Conservation (phyloP, 345 rosid genomes). For the Angophora floribunda region DNA sequence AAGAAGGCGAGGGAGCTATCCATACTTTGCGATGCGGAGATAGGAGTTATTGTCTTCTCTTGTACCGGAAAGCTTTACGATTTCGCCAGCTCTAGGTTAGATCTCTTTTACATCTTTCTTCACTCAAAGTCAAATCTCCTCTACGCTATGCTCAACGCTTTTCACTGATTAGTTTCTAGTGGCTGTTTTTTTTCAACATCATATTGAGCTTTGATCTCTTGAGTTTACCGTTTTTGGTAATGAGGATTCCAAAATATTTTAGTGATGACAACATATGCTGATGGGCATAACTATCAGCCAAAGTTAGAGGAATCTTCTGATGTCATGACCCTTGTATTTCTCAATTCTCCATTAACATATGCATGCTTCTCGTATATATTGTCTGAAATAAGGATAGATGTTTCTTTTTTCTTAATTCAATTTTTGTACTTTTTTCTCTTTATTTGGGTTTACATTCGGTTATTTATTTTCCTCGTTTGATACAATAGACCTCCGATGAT, state of each 20-base stretch:
- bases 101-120: neutral
- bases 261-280: neutral
- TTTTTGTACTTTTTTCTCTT: neutral
- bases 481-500: neutral
- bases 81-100: neutral
- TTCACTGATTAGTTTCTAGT: neutral
- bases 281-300: neutral
- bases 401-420: neutral
- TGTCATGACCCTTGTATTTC: neutral
- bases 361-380: neutral
- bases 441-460: neutral
- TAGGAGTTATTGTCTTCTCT: neutral
- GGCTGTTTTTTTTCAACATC: neutral
- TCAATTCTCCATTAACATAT: neutral
- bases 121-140: neutral
- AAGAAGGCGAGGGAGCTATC: neutral
- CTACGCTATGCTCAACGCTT: neutral
- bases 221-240: neutral
- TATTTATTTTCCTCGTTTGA: neutral
- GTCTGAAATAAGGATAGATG: neutral
- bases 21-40: neutral
- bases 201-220: neutral
- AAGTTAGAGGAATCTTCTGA: neutral
- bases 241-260: neutral
- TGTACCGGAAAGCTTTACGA: neutral